Evolutionary conservation across 331 rosid genomes (phyloP).

Genomic region (Prunus yedoensis): DNA sequence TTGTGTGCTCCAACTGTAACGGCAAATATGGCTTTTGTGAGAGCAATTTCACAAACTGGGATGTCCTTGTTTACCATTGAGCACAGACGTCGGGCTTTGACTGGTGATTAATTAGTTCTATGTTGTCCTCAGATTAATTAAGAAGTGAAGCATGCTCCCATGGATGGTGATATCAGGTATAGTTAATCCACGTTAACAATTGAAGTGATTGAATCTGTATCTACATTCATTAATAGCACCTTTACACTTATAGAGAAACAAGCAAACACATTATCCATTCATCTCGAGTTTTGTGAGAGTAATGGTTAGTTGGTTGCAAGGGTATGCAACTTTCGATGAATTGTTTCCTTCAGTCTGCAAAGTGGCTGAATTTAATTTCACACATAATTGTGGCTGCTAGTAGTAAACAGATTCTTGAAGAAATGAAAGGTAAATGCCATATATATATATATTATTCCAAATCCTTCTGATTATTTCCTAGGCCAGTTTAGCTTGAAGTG

Average conservation of each 20-base stretch:
- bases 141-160: slow-evolving; percentile 1
- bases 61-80: too few species aligned
- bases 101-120: too few species aligned
- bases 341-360: not conserved
- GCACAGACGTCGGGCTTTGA: too few species aligned
- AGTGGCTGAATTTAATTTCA: not conserved
- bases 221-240: not conserved
- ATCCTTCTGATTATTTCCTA: too few species aligned
- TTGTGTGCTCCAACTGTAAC: too few species aligned
- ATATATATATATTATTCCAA: too few species aligned
- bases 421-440: not conserved
- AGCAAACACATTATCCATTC: not conserved
- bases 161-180: slow-evolving; percentile 7
- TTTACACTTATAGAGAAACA: not conserved
- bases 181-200: not conserved
- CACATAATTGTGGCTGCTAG: not conserved
- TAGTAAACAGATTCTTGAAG: not conserved
- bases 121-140: too few species aligned
- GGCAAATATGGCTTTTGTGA: too few species aligned
- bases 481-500: too few species aligned
- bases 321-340: too few species aligned
- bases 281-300: not conserved
- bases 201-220: slow-evolving; percentile 4
- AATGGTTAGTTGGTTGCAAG: not conserved
- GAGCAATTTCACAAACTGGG: too few species aligned